Evolutionary conservation across 2,329 filamentous ascomycete species (phyloP).

Genomic region (Aspergillus hiratsukae): DNA sequence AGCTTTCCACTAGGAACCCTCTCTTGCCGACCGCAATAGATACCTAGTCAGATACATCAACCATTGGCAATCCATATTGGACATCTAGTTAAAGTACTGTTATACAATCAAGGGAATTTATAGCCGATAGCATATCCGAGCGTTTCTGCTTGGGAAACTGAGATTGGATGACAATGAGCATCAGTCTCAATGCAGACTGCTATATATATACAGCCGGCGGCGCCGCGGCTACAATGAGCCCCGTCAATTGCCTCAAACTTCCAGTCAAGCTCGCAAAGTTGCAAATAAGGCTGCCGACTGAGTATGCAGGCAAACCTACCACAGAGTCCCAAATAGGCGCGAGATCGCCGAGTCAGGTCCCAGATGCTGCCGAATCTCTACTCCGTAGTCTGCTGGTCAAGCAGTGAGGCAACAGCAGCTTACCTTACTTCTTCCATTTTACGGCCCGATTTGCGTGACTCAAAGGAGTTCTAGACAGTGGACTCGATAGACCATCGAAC

Average conservation of each 20-base stretch:
- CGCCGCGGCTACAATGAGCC: background rate
- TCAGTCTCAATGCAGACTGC: background rate
- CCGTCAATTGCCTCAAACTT: background rate
- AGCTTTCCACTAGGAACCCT: too few relatives aligned
- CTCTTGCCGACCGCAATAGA: too few relatives aligned
- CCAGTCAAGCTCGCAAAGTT: background rate
- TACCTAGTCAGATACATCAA: background rate
- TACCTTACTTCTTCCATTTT: background rate
- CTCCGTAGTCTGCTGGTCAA: background rate
- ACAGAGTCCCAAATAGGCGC: background rate
- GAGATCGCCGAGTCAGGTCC: background rate
- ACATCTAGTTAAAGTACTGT: background rate
- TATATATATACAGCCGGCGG: background rate
- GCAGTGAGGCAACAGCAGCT: background rate
- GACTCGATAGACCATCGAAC: background rate
- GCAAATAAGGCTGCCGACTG: background rate
- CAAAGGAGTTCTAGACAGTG: background rate
- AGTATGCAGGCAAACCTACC: background rate
- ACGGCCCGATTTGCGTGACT: background rate
- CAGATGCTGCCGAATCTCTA: background rate
- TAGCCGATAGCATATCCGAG: too few relatives aligned
- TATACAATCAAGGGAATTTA: too few relatives aligned
- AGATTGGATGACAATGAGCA: background rate
- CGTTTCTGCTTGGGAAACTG: background rate
- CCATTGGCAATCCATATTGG: background rate